phyloP scores from a whole-genome alignment of 305 asterid species.

The Galium porrigens region DNA sequence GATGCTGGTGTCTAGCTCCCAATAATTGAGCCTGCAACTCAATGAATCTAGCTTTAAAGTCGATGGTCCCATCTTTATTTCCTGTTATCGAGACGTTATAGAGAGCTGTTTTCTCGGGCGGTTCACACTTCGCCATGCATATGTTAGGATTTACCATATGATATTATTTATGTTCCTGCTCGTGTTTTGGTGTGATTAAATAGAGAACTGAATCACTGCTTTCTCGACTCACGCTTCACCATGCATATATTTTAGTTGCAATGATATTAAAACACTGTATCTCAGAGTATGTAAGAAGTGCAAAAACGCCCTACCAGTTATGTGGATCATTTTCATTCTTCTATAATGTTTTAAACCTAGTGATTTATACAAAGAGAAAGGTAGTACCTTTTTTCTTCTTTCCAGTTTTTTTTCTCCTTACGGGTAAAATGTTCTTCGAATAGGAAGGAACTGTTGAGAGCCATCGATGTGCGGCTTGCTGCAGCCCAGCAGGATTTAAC shows the following conservation, averaged over 20 bases:
- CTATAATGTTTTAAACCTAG: background rate
- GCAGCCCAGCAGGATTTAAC: slow-evolving; percentile 66
- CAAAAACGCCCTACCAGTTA: background rate
- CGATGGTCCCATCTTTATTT: background rate
- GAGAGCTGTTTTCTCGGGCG: too few relatives aligned
- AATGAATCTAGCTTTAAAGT: background rate
- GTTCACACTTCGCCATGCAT: background rate
- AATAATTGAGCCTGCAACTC: background rate
- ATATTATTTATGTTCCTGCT: background rate
- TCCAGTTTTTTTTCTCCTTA: background rate
- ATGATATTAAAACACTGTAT: background rate
- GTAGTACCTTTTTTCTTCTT: background rate
- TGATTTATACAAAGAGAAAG: background rate
- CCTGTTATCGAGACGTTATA: background rate
- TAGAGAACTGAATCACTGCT: background rate
- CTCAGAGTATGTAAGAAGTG: background rate
- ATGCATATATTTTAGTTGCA: background rate
- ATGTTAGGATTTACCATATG: background rate
- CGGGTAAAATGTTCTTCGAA: slow-evolving; percentile 5
- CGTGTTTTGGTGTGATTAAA: background rate
- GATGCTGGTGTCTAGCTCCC: background rate
- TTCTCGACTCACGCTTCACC: background rate
- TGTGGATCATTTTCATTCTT: background rate
- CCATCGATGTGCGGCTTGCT: slow-evolving; percentile 73
- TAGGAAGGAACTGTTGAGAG: slow-evolving; percentile 82